Evolutionary conservation across 2,329 filamentous ascomycete species (phyloP).

Genomic region (Blastomyces silverae): DNA sequence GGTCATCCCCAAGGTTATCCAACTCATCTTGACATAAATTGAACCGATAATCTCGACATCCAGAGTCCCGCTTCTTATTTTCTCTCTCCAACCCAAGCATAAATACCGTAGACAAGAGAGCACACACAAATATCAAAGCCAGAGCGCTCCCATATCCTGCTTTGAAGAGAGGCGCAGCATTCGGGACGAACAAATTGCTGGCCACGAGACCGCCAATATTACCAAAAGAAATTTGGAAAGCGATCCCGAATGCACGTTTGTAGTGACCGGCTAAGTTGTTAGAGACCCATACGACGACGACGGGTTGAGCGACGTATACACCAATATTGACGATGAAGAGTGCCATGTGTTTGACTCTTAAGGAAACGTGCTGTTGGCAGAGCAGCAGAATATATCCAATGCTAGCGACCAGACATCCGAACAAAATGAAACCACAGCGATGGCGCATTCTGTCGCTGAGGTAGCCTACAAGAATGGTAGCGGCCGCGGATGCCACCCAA

Average conservation of each 20-base stretch:
- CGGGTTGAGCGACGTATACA: constrained; percentile 54
- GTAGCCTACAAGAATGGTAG: constrained; percentile 48
- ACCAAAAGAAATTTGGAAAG: constrained; percentile 58
- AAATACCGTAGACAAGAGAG: constrained; percentile 27
- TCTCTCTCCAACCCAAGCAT: constrained; percentile 32
- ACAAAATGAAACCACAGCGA: constrained; percentile 50
- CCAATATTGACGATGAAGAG: constrained; percentile 51
- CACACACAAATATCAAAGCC: constrained; percentile 33
- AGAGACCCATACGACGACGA: constrained; percentile 58
- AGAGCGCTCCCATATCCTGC: constrained; percentile 41
- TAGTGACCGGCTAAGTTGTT: constrained; percentile 65
- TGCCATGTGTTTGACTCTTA: constrained; percentile 49
- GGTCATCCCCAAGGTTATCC: constrained; percentile 37
- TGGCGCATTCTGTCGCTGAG: constrained; percentile 47
- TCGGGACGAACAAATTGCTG: constrained; percentile 30
- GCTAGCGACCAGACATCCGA: constrained; percentile 45
- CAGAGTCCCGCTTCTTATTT: constrained; percentile 33
- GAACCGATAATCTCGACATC: constrained; percentile 34
- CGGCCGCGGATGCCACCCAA: constrained; percentile 56
- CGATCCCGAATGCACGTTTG: constrained; percentile 61
- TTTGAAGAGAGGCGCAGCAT: constrained; percentile 27
- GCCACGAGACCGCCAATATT: constrained; percentile 60
- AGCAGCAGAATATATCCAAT: constrained; percentile 53
- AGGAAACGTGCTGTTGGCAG: constrained; percentile 42
- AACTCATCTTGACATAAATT: constrained; percentile 32